phyloP scores from a whole-genome alignment of 2,329 filamentous ascomycete genomes.

The Mollisia scopiformis region DNA sequence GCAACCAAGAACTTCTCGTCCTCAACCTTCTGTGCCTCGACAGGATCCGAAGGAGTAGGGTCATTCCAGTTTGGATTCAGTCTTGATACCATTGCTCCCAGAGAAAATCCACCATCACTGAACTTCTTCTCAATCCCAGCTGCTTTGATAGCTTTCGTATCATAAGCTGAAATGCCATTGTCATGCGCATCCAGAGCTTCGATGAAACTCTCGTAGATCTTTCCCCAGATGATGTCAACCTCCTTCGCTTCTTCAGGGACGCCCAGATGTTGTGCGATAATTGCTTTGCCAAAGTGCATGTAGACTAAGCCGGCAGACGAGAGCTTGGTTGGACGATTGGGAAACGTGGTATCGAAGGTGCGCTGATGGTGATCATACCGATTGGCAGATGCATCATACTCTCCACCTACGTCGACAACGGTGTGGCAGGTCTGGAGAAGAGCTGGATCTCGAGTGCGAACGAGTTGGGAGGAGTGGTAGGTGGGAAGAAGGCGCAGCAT shows the following conservation, averaged over 20 bases:
- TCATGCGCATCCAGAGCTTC: constrained; percentile 98
- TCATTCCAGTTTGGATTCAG: constrained; percentile 85
- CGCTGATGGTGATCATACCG: constrained; percentile 99
- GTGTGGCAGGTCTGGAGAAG: constrained; percentile 84
- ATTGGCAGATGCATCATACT: constrained; percentile 76
- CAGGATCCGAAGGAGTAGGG: constrained; percentile 52
- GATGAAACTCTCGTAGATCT: constrained; percentile 91
- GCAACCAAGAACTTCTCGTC: constrained; percentile 80
- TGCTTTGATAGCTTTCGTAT: constrained; percentile 67
- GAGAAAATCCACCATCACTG: constrained; percentile 78
- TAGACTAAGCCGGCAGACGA: constrained; percentile 94
- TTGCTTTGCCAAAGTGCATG: constrained; percentile 88
- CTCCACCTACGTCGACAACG: constrained; percentile 96
- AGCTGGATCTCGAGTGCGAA: constrained; percentile 85
- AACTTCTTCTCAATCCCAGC: constrained; percentile 83
- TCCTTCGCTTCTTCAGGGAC: constrained; percentile 64
- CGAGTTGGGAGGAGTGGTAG: constrained; percentile 73
- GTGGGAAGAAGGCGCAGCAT: constrained; percentile 88
- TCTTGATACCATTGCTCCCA: constrained; percentile 81
- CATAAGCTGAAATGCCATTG: constrained; percentile 88
- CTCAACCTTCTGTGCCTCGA: constrained; percentile 71
- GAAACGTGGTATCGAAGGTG: constrained; percentile 84
- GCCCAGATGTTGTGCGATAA: constrained; percentile 72
- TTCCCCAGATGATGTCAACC: constrained; percentile 77
- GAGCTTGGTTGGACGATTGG: constrained; percentile 82